Evolutionary conservation across 1,284 basidiomycete species (phyloP), one percentile per base, ranked within the genome.

Genomic region (Cystobasidium sp.): DNA sequence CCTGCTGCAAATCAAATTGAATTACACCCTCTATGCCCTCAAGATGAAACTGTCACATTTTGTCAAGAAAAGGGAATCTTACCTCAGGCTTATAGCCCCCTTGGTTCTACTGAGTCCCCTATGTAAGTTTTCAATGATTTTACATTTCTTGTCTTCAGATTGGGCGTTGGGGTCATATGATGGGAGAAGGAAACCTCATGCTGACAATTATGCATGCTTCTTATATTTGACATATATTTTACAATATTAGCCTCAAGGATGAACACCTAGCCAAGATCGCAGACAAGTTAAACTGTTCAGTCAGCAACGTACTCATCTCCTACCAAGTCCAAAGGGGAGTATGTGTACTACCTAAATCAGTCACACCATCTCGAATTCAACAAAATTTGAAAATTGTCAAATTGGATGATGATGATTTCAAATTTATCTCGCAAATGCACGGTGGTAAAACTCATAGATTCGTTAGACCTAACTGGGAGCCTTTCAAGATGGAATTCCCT

Each of bases 1-100:
- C 93, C 93, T 22, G 90, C 86, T 52, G 88, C 85, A 62, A 93
- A 94, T 85, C 93, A 95, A 92, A 94, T 83, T 68, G 93, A 94
- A 81, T 86, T 94, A 43, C 92, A 86, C 82, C 90, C 87, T 81
- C 91, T 88, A 85, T 63, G 59, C 52, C 89, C 86, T 4, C 90
- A 93, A 79, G 88, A 89, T 82, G 85, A 88, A 71, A 86, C 93
- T 61, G 78, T 90, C 71, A 82, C 84, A 18, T 93, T 88, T 83
- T 86, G 91, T 80, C 86, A 87, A 79, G 83, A 85, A 46, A 88
- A 92, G 81, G 85, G 85, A 46, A 94, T 95, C 78, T 83, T 88
- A 39, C 84, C 91, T 0, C 87, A 93, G 81, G 92, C 92, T 0
- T 94, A 93, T 83, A 92, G 90, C 9, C 93, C 93, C 3, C 86